Evolutionary conservation across 2,329 filamentous ascomycete species (phyloP), one percentile per base, ranked within the genome.

Genomic region (Paramyrothecium sp.): DNA sequence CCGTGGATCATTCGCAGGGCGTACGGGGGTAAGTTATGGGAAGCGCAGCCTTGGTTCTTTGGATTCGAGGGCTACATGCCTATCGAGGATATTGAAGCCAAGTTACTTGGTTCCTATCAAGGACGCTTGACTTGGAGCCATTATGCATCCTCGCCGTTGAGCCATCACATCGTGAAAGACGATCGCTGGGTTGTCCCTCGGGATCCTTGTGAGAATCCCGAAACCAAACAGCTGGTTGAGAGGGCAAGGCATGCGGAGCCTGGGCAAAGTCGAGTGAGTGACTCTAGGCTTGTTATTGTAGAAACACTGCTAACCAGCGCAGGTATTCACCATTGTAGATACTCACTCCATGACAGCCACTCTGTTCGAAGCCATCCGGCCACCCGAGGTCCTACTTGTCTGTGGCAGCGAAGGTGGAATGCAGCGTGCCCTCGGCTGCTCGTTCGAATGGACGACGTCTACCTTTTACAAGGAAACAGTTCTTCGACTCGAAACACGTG

Each of bases 241-340:
- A 56, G 51, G n/a, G 66, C 69, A 17, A 69, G 61, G 54, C 54
- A 59, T 46, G 69, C 68, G 20, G 58, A 56, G 8, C 68, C 69
- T 1, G 68, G 65, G 1, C 62, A 71, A 7, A 65, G 63, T 61
- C 65, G 68, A 54, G 69, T 68, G 57, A 61, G 65, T n/a, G 22
- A 49, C 20, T 7, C 26, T 16, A 20, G 20, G 20, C 5, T 16
- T 10, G 20, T 16, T 16, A 8, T 16, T 17, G 22, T 23, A 23
- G 12, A 13, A 13, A 7, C 20, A 5, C 20, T 19, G 23, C 50
- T 51, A 33, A 51, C 61, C 63, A 26, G 64, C 49, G 2, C 50
- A 68, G 63, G 62, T 72, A 26, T 75, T 75, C 38, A 75, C 73
- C 2, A 66, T 75, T 16, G 69, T 74, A 0, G 73, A 75, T 38